These are phyloP conservation scores for Hericium coralloides DNA, from an alignment of 768 basidiomycete species.

Conservation along the genomic window DNA sequence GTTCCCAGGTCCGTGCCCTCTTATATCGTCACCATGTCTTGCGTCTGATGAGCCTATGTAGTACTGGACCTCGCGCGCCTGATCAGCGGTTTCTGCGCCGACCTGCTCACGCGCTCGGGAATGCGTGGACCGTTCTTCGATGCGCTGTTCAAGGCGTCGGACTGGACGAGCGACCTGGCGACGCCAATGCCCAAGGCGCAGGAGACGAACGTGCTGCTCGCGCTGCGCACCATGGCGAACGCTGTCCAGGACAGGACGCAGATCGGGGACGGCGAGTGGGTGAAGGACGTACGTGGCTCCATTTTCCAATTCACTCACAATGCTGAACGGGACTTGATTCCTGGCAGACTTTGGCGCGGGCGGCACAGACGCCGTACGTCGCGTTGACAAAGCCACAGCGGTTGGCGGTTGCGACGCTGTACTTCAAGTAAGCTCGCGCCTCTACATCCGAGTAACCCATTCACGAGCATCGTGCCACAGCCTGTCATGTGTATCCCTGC, in stretches of 20 bases:
- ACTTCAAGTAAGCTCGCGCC: slow-evolving; percentile 69
- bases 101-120: slow-evolving; percentile 35
- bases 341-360: slow-evolving; percentile 45
- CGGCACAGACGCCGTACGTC: slow-evolving; percentile 43
- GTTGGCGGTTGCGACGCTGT: slow-evolving; percentile 68
- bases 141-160: slow-evolving; percentile 56
- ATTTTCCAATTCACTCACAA: background rate
- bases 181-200: slow-evolving; percentile 55
- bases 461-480: slow-evolving; percentile 25
- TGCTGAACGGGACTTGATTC: background rate
- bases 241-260: slow-evolving; percentile 49
- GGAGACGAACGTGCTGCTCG: slow-evolving; percentile 80
- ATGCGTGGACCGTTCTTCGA: slow-evolving; percentile 46
- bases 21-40: background rate
- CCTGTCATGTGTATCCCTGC: slow-evolving; percentile 52
- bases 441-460: background rate
- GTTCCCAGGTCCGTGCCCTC: slow-evolving; percentile 49
- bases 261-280: slow-evolving; percentile 40
- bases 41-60: slow-evolving; percentile 19
- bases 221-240: slow-evolving; percentile 76
- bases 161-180: slow-evolving; percentile 51
- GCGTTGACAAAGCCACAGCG: slow-evolving; percentile 61
- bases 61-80: slow-evolving; percentile 85
- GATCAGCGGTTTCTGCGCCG: slow-evolving; percentile 54
- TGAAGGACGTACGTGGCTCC: slow-evolving; percentile 33